phyloP scores from a whole-genome alignment of 768 basidiomycete species.

The Hypholoma fasciculare region DNA sequence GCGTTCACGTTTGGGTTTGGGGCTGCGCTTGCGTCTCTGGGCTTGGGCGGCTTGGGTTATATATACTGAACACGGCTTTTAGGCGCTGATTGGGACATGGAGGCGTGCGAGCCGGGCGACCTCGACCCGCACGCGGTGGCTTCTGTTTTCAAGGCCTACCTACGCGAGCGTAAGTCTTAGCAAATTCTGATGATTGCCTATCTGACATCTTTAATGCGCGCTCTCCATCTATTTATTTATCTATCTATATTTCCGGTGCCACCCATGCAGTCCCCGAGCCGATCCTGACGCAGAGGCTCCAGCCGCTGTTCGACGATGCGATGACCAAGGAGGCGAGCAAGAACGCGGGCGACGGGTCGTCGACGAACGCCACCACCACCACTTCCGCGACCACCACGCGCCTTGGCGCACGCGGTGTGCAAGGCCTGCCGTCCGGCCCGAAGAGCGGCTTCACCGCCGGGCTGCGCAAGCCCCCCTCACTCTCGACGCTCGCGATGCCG shows the following conservation, averaged over 20 bases:
- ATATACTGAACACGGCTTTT: conserved; percentile 14
- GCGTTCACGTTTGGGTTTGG: conserved; percentile 10
- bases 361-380: conserved; percentile 1
- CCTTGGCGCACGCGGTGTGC: conserved; percentile 13
- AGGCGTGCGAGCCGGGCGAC: conserved; percentile 77
- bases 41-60: too few species aligned
- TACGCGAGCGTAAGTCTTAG: conserved; percentile 80
- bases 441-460: conserved; percentile 29
- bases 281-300: conserved; percentile 72
- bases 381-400: conserved; percentile 3
- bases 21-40: not conserved
- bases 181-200: not conserved
- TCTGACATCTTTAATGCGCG: not conserved
- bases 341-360: conserved; percentile 16
- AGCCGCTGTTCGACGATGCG: conserved; percentile 78
- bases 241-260: too few species aligned
- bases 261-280: conserved; percentile 73
- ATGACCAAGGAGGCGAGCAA: conserved; percentile 54
- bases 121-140: conserved; percentile 94
- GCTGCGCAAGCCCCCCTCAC: conserved; percentile 76
- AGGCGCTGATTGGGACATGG: conserved; percentile 89
- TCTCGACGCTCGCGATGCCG: conserved; percentile 78
- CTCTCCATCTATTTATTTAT: not conserved
- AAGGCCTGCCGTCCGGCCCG: conserved; percentile 37
- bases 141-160: conserved; percentile 88